These are phyloP conservation scores for Terfezia boudieri DNA, from an alignment of 495 filamentous ascomycete genomes.

Conservation along the genomic window DNA sequence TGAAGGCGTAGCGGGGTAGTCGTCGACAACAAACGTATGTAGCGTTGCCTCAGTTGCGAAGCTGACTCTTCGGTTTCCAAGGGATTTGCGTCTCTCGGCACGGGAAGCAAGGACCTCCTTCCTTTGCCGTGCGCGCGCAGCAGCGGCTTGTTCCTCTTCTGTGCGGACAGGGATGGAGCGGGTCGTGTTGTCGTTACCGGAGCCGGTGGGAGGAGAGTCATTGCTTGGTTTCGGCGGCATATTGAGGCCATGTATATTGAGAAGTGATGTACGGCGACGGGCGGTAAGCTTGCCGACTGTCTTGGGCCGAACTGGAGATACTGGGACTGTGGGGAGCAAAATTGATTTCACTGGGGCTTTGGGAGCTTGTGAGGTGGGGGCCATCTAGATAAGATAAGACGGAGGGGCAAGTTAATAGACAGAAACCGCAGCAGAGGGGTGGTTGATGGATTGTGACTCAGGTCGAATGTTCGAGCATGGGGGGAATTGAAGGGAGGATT, in stretches of 20 bases:
- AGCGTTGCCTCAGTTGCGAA: constrained; percentile 95
- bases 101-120: constrained; percentile 48
- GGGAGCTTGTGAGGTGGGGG: constrained; percentile 1
- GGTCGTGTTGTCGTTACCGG: constrained; percentile 13
- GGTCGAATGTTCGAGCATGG: too few species aligned
- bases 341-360: constrained; percentile 47
- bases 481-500: neutral
- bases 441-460: too few species aligned
- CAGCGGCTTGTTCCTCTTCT: constrained; percentile 63
- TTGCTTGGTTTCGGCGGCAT: constrained; percentile 20
- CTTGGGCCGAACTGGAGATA: constrained; percentile 24
- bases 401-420: neutral
- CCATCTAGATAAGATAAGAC: neutral
- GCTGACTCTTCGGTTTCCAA: constrained; percentile 82
- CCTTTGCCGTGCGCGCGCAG: constrained; percentile 49
- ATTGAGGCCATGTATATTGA: constrained; percentile 10
- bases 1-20: constrained; percentile 49
- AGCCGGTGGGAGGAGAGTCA: constrained; percentile 8
- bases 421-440: too few species aligned
- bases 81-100: constrained; percentile 74
- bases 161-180: constrained; percentile 31
- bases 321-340: constrained; percentile 58
- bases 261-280: constrained; percentile 10
- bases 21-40: constrained; percentile 92
- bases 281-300: constrained; percentile 6